phyloP scores from a whole-genome alignment of 2,329 filamentous ascomycete species.

The Aspergillus sojae region DNA sequence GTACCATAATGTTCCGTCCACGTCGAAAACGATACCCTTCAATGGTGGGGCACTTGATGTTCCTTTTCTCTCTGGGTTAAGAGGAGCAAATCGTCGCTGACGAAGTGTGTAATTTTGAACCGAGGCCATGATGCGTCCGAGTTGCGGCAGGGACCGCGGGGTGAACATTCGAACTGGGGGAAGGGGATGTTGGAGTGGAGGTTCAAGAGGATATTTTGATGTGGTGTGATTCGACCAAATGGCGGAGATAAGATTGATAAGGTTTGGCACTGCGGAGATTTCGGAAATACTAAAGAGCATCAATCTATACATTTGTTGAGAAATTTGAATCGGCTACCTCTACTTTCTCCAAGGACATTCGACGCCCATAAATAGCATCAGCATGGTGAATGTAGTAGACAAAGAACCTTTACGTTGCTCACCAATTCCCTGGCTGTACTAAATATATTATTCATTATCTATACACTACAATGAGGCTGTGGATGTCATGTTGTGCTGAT shows the following conservation, averaged over 20 bases:
- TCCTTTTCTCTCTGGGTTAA: slow-evolving; percentile 39
- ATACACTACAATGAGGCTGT: not conserved
- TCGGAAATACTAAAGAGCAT: not conserved
- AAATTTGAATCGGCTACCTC: too few species aligned
- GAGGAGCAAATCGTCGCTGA: slow-evolving; percentile 54
- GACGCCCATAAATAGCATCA: too few species aligned
- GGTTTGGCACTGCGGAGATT: not conserved
- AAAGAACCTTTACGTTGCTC: not conserved
- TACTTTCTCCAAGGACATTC: too few species aligned
- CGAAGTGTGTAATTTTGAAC: slow-evolving; percentile 26
- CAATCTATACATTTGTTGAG: too few species aligned
- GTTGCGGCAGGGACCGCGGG: not conserved
- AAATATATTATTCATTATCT: not conserved
- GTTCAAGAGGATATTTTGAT: not conserved
- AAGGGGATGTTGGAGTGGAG: not conserved
- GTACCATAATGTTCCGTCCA: slow-evolving; percentile 91
- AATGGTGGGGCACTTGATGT: slow-evolving; percentile 46
- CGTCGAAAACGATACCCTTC: slow-evolving; percentile 77
- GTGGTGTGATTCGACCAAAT: not conserved
- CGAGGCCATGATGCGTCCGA: slow-evolving; percentile 25
- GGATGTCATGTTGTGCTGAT: not conserved
- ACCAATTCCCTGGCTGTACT: not conserved
- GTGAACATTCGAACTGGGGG: slow-evolving; percentile 2
- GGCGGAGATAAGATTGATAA: not conserved
- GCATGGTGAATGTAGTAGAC: too few species aligned